Percentiles rank a stretch among this genome's conserved stretches.
Conservation (phyloP, 2,329 filamentous ascomycete genomes). For the Phyllosticta citribraziliensis region DNA sequence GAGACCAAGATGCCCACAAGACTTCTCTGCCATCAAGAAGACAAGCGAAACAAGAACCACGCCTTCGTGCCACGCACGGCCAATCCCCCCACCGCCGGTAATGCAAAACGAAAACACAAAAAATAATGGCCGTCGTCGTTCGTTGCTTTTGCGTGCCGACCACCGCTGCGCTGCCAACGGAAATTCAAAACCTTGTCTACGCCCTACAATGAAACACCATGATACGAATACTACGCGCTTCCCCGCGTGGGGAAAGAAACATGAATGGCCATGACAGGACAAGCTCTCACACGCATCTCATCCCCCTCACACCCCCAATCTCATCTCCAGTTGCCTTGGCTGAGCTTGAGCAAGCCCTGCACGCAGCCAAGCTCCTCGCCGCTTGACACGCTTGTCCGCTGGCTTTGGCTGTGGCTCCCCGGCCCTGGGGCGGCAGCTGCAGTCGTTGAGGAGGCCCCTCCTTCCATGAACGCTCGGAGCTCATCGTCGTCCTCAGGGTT, state of each 20-base stretch:
- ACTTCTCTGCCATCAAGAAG: no score
- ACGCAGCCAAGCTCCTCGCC: slow-evolving; percentile 73
- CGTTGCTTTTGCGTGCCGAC: not conserved
- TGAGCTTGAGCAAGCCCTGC: slow-evolving; percentile 77
- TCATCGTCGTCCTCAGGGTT: slow-evolving; percentile 49
- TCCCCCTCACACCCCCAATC: not conserved
- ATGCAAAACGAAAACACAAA: not conserved
- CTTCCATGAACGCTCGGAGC: slow-evolving; percentile 63
- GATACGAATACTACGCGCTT: not conserved
- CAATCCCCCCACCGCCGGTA: not conserved
- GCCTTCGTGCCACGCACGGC: no score
- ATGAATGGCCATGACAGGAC: not conserved
- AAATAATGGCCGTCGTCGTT: not conserved
- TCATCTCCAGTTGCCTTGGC: slow-evolving; percentile 71
- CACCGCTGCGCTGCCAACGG: not conserved
- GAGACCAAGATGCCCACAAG: no score
- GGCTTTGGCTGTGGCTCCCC: slow-evolving; percentile 41
- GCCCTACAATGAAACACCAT: not conserved
- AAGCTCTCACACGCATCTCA: not conserved
- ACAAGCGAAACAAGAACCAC: no score
- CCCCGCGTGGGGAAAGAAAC: not conserved
- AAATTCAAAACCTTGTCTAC: not conserved
- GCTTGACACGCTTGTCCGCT: slow-evolving; percentile 25
- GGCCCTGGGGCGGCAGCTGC: slow-evolving; percentile 47
- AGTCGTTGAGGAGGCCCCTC: slow-evolving; percentile 35